Percentiles rank a stretch among this genome's conserved stretches.
Conservation (phyloP, 345 rosid species). For the Cardamine resedifolia region DNA sequence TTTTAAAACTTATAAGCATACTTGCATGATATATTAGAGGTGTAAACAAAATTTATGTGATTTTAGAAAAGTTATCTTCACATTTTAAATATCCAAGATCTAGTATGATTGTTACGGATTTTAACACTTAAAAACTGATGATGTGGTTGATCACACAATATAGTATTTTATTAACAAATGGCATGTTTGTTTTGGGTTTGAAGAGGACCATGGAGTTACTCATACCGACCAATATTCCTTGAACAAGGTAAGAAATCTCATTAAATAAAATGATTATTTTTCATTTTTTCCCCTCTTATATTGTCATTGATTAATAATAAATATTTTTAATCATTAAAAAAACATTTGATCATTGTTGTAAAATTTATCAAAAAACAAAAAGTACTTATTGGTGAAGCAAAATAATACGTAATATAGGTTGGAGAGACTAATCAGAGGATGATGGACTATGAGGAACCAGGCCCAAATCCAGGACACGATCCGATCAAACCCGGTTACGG, state of each 20-base stretch:
- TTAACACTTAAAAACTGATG: too few species aligned
- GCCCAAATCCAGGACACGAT: conserved; percentile 5
- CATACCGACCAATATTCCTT: not conserved
- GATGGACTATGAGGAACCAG: conserved; percentile 10
- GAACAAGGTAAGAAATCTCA: conserved; percentile 7
- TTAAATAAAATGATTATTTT: not conserved
- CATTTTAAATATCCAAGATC: too few species aligned
- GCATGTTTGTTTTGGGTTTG: conserved; percentile 2
- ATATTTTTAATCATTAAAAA: too few species aligned
- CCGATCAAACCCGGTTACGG: not conserved
- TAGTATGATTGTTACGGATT: too few species aligned
- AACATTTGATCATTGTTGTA: not conserved
- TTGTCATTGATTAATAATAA: not conserved
- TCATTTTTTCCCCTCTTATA: not conserved
- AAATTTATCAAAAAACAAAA: not conserved
- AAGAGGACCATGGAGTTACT: not conserved
- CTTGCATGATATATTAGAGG: too few species aligned
- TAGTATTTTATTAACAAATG: too few species aligned
- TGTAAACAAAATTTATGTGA: too few species aligned
- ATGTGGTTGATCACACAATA: too few species aligned
- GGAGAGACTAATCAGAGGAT: not conserved
- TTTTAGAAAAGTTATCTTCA: too few species aligned
- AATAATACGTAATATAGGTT: not conserved
- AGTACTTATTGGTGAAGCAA: not conserved
- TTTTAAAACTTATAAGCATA: too few species aligned